A percentile compares a stretch with the other conserved stretches of the same genome.
These are phyloP conservation scores for Cercospora sp. DNA, from an alignment of 2,329 filamentous ascomycete species.

Conservation along the genomic window DNA sequence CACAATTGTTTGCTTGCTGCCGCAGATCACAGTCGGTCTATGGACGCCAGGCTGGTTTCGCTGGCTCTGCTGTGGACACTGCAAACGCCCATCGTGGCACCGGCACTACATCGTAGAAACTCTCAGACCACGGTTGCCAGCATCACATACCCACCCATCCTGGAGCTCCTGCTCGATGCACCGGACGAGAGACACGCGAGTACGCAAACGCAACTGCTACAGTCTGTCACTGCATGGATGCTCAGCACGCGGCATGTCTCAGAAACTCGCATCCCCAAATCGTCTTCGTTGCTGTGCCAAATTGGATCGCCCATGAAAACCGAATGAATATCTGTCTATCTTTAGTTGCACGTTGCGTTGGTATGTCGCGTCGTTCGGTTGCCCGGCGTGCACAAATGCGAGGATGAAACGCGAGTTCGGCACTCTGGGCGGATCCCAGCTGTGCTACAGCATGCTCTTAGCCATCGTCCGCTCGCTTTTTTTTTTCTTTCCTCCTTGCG, in stretches of 20 bases:
- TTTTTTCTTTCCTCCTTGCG: slow-evolving; percentile 23
- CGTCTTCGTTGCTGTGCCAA: not conserved
- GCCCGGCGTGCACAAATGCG: slow-evolving; percentile 24
- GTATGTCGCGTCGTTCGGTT: slow-evolving; percentile 21
- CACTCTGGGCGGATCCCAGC: slow-evolving; percentile 16
- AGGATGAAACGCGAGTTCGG: slow-evolving; percentile 26
- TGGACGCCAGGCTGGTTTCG: slow-evolving; percentile 10
- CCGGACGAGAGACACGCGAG: not conserved
- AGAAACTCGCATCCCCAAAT: not conserved
- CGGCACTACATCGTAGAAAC: slow-evolving; percentile 8
- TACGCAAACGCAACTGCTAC: not conserved
- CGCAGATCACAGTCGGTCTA: slow-evolving; percentile 21
- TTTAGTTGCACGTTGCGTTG: slow-evolving; percentile 15
- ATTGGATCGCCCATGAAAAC: not conserved
- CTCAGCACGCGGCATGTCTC: not conserved
- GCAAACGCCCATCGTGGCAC: slow-evolving; percentile 27
- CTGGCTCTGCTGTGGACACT: slow-evolving; percentile 21
- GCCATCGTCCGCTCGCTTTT: slow-evolving; percentile 7
- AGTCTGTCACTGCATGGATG: slow-evolving; percentile 1
- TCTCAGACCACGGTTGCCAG: not conserved
- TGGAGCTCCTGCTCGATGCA: slow-evolving; percentile 7
- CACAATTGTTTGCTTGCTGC: slow-evolving; percentile 30
- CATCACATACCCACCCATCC: slow-evolving; percentile 9
- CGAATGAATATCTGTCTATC: slow-evolving; percentile 4
- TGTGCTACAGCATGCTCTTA: slow-evolving; percentile 26